phyloP scores from a whole-genome alignment of 345 rosid genomes.

The Stellera chamaejasme region DNA sequence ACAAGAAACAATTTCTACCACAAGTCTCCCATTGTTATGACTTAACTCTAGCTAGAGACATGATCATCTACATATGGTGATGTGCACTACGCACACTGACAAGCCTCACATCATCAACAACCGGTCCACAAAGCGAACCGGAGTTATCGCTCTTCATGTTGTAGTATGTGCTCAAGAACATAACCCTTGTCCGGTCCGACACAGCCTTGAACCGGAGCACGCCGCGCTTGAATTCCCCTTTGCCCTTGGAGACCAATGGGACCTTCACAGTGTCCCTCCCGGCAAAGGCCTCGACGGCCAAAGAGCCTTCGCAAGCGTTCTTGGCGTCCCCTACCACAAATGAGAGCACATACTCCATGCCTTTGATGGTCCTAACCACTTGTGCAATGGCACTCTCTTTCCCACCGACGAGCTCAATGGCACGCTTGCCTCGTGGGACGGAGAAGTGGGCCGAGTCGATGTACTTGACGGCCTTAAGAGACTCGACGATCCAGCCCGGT shows the following conservation, averaged over 20 bases:
- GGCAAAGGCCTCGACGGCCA: conserved; percentile 63
- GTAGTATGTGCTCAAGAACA: conserved; percentile 60
- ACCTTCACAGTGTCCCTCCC: conserved; percentile 32
- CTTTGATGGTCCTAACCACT: conserved; percentile 29
- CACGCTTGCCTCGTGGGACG: conserved; percentile 48
- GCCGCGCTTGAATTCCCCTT: conserved; percentile 46
- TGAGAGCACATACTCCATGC: conserved; percentile 42
- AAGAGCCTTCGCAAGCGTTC: conserved; percentile 48
- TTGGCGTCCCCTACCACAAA: conserved; percentile 54
- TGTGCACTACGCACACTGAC: conserved; percentile 25
- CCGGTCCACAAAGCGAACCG: conserved; percentile 76
- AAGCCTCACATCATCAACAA: conserved; percentile 55
- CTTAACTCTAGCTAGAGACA: too few species aligned
- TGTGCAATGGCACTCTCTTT: conserved; percentile 73
- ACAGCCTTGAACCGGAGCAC: conserved; percentile 45
- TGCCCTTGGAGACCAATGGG: conserved; percentile 49
- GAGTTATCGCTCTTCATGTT: conserved; percentile 53
- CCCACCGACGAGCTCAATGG: conserved; percentile 65
- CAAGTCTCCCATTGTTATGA: too few species aligned
- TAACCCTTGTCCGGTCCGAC: conserved; percentile 39
- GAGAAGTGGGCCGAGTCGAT: conserved; percentile 47
- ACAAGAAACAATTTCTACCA: too few species aligned
- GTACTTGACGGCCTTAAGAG: conserved; percentile 74
- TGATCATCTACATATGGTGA: background rate
- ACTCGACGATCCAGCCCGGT: conserved; percentile 78